phyloP scores from a whole-genome alignment of 2,329 filamentous ascomycete genomes.

The Fusarium gaditjirri region DNA sequence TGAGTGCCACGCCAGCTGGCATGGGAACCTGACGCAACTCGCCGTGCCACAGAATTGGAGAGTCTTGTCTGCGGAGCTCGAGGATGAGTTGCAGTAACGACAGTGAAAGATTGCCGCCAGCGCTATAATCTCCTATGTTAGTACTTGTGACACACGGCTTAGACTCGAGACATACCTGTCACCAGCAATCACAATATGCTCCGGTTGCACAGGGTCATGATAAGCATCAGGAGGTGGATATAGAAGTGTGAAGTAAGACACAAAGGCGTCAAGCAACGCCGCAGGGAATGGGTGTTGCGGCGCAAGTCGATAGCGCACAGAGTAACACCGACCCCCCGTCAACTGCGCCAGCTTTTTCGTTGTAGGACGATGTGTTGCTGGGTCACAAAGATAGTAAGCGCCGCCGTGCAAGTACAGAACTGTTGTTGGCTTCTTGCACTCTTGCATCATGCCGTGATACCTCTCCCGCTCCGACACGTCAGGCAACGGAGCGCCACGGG shows the following conservation, averaged over 20 bases:
- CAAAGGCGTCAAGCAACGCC: conserved; percentile 76
- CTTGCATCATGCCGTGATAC: conserved; percentile 74
- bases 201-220: conserved; percentile 72
- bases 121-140: conserved; percentile 55
- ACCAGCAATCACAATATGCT: conserved; percentile 76
- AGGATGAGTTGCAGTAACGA: conserved; percentile 75
- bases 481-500: conserved; percentile 61
- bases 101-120: conserved; percentile 77
- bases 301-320: conserved; percentile 78
- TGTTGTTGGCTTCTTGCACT: conserved; percentile 70
- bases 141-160: conserved; percentile 3
- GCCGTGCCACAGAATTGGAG: conserved; percentile 70
- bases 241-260: conserved; percentile 77
- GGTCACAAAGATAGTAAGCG: conserved; percentile 78
- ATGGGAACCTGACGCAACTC: conserved; percentile 67
- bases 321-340: conserved; percentile 75
- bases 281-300: conserved; percentile 81
- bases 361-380: conserved; percentile 69
- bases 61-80: conserved; percentile 62
- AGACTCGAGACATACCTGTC: conserved; percentile 62
- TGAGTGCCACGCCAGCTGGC: conserved; percentile 71
- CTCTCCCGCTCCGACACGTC: conserved; percentile 70
- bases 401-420: conserved; percentile 82
- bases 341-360: conserved; percentile 72
- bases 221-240: conserved; percentile 75